Evolutionary conservation across 2,329 filamentous ascomycete species (phyloP), one percentile per base, ranked within the genome.

Genomic region (Dactylonectria macrodidyma): DNA sequence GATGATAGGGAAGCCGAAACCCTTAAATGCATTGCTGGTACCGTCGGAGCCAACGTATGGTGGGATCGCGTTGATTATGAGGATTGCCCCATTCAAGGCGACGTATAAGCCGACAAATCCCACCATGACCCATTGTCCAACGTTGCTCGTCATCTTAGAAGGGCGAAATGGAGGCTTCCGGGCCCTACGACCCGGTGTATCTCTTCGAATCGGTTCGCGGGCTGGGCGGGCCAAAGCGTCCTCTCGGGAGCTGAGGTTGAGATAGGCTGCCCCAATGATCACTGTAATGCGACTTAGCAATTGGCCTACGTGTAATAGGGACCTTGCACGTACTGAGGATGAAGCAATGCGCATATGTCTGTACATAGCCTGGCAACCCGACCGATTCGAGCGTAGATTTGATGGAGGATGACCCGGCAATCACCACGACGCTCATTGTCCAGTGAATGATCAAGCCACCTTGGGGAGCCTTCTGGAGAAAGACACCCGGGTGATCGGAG

Each of bases 321-420:
- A 44, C 36, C 11, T 38, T 5, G 16, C 7, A 44, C 34, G 30
- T 10, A 52, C 61, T 38, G 10, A 58, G 61, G n/a, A 63, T 34
- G 52, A 58, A 57, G 33, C 61, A 64, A 30, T 64, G 61, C 1
- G 51, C 12, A 5, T 64, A 64, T n/a, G 41, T 44, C 41, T 64
- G 61, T 16, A 64, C 50, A 11, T 64, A 64, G 3, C 61, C 61
- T n/a, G 61, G 61, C 6, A 64, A 24, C 16, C 11, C n/a, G 5
- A 16, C 55, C 6, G 54, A 44, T 24, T 64, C 61, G 10, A 52
- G 24, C 1, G 19, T 26, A 12, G 33, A 14, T 8, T 58, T 33
- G 26, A 41, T 8, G 12, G 12, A n/a, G 19, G 47, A 46, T 9
- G 61, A 38, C 8, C 44, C 54, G 8, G 36, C 50, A 9, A 64